These are phyloP conservation scores for Boletus speciosus DNA, from an alignment of 768 basidiomycete genomes.

Conservation along the genomic window DNA sequence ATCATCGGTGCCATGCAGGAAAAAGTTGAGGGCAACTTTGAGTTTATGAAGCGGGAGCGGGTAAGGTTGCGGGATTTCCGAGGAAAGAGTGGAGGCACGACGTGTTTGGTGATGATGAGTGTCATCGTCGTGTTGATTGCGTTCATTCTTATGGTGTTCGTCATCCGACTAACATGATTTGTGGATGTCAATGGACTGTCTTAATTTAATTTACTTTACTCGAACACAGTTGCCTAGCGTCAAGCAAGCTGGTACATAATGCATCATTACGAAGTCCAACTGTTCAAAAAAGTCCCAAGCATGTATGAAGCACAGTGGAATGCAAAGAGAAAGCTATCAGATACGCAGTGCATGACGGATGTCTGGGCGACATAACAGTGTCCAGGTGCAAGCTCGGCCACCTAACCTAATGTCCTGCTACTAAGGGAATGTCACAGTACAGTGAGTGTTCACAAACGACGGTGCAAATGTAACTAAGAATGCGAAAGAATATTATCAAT, in stretches of 20 bases:
- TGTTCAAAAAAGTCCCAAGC: conserved; percentile 12
- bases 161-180: conserved; percentile 61
- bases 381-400: conserved; percentile 1
- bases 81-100: conserved; percentile 65
- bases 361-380: conserved; percentile 9
- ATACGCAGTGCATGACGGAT: conserved; percentile 1
- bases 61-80: conserved; percentile 56
- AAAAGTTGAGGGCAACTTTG: conserved; percentile 73
- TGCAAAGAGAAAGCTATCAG: conserved; percentile 5
- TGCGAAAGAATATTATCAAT: conserved; percentile 65
- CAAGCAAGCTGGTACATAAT: neutral
- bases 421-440: neutral
- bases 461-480: conserved; percentile 32
- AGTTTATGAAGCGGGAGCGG: conserved; percentile 64
- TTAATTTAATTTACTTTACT: conserved; percentile 1
- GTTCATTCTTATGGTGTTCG: conserved; percentile 67
- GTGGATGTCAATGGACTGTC: neutral
- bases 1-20: conserved; percentile 64
- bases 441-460: conserved; percentile 1
- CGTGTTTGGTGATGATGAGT: conserved; percentile 64
- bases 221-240: neutral
- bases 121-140: conserved; percentile 63
- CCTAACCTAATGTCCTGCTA: conserved; percentile 5
- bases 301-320: neutral
- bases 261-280: conserved; percentile 11